Evolutionary conservation across 2,329 filamentous ascomycete genomes (phyloP).

Genomic region (Phialophora expanda): DNA sequence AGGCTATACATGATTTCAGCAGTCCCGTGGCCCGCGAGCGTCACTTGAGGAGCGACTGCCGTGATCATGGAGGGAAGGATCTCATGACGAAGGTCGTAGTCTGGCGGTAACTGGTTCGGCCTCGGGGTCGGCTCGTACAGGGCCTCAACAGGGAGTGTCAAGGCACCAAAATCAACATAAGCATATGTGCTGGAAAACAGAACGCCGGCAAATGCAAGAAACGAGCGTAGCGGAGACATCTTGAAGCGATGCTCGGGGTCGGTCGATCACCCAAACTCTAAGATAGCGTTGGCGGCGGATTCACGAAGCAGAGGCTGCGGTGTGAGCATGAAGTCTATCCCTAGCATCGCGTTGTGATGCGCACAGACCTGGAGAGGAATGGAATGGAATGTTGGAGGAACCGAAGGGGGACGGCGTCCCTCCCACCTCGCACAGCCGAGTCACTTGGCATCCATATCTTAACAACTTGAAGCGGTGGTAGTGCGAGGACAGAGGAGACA

Average conservation of each 20-base stretch:
- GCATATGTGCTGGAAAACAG: slow-evolving; percentile 20
- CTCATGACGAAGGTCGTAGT: slow-evolving; percentile 32
- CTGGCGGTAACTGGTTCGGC: slow-evolving; percentile 34
- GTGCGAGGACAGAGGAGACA: not conserved
- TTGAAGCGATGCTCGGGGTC: slow-evolving; percentile 4
- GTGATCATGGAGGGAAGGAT: slow-evolving; percentile 36
- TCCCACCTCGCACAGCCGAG: not conserved
- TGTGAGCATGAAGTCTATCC: not conserved
- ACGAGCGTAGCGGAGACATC: slow-evolving; percentile 20
- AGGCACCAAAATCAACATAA: slow-evolving; percentile 35
- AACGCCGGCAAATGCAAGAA: slow-evolving; percentile 23
- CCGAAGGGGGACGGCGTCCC: not conserved
- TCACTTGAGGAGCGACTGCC: slow-evolving; percentile 34
- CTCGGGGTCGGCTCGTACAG: slow-evolving; percentile 29
- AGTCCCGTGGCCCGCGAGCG: slow-evolving; percentile 28
- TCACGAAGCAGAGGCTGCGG: slow-evolving; percentile 2
- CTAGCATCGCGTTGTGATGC: slow-evolving; percentile 28
- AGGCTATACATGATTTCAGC: slow-evolving; percentile 35
- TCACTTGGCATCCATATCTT: not conserved
- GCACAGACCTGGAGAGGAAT: slow-evolving; percentile 24
- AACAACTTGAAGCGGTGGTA: not conserved
- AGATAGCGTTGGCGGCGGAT: not conserved
- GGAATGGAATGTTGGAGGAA: slow-evolving; percentile 26
- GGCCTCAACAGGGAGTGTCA: slow-evolving; percentile 27
- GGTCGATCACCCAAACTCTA: not conserved